phyloP scores from a whole-genome alignment of 768 basidiomycete species.

The Serendipita indica region DNA sequence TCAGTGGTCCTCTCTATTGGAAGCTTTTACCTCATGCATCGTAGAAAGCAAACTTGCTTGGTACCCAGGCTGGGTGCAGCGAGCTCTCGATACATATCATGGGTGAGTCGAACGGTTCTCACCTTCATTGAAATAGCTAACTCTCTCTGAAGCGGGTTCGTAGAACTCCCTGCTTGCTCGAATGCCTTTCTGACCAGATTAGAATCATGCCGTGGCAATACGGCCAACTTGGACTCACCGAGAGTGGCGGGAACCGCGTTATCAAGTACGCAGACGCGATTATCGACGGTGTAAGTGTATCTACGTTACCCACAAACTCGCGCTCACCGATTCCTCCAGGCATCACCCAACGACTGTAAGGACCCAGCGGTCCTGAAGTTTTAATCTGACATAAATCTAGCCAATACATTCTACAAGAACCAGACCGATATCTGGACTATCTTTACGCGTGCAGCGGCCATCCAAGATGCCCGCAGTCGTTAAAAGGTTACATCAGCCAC shows the following conservation, averaged over 20 bases:
- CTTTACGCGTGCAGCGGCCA: constrained; percentile 25
- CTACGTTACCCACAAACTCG: not conserved
- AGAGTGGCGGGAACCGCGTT: constrained; percentile 36
- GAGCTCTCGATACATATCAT: constrained; percentile 35
- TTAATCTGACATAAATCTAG: constrained; percentile 19
- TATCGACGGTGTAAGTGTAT: constrained; percentile 28
- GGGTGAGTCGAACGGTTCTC: constrained; percentile 24
- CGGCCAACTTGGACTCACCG: constrained; percentile 33
- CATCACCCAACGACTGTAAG: constrained; percentile 42
- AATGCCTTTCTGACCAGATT: not conserved
- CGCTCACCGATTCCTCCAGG: constrained; percentile 18
- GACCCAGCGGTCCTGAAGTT: not conserved
- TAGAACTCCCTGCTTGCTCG: too few species aligned
- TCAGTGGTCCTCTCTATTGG: constrained; percentile 18
- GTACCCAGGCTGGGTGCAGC: constrained; percentile 37
- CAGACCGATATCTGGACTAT: constrained; percentile 37
- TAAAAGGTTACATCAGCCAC: not conserved
- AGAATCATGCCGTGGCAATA: constrained; percentile 50
- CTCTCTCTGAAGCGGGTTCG: not conserved
- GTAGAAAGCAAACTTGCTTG: constrained; percentile 35
- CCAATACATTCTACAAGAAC: constrained; percentile 37
- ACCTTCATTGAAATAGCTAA: not conserved
- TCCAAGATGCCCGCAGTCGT: not conserved
- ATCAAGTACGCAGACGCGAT: constrained; percentile 43
- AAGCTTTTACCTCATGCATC: not conserved